Percentiles rank a stretch among this genome's conserved stretches.
Evolutionary conservation across 2,329 filamentous ascomycete genomes (phyloP).

Genomic region (Fusarium phyllophilum): DNA sequence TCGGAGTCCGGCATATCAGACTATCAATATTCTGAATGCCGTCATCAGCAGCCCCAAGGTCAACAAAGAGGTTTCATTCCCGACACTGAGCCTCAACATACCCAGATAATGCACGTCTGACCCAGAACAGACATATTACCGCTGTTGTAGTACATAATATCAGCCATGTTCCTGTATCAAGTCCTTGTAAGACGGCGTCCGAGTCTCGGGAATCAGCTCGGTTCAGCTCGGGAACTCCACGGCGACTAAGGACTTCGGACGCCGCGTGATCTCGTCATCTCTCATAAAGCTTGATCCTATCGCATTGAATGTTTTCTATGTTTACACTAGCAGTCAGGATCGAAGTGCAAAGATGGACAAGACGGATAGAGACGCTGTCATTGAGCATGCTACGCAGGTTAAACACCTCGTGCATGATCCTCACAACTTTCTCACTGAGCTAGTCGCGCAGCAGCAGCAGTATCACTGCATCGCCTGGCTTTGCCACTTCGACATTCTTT

Average conservation of each 20-base stretch:
- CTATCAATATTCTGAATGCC: not conserved
- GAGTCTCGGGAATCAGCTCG: slow-evolving; percentile 5
- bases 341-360: slow-evolving; percentile 12
- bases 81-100: slow-evolving; percentile 11
- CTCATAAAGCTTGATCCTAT: slow-evolving; percentile 3
- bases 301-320: not conserved
- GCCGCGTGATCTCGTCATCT: not conserved
- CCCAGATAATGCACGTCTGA: not conserved
- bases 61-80: not conserved
- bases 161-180: not conserved
- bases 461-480: slow-evolving; percentile 32
- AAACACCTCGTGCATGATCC: slow-evolving; percentile 27
- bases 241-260: slow-evolving; percentile 19
- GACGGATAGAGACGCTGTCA: slow-evolving; percentile 24
- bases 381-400: slow-evolving; percentile 24
- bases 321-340: not conserved
- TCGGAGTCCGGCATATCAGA: slow-evolving; percentile 16
- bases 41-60: not conserved
- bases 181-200: slow-evolving; percentile 14
- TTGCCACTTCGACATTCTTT: slow-evolving; percentile 25
- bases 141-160: not conserved
- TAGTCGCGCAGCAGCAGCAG: slow-evolving; percentile 29
- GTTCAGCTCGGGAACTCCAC: slow-evolving; percentile 11
- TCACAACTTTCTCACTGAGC: slow-evolving; percentile 29
- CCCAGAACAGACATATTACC: not conserved